Percentiles rank a stretch among this genome's conserved stretches.
These are phyloP conservation scores for Escallonia rubra DNA, from an alignment of 129 eudicot species.

Conservation along the genomic window DNA sequence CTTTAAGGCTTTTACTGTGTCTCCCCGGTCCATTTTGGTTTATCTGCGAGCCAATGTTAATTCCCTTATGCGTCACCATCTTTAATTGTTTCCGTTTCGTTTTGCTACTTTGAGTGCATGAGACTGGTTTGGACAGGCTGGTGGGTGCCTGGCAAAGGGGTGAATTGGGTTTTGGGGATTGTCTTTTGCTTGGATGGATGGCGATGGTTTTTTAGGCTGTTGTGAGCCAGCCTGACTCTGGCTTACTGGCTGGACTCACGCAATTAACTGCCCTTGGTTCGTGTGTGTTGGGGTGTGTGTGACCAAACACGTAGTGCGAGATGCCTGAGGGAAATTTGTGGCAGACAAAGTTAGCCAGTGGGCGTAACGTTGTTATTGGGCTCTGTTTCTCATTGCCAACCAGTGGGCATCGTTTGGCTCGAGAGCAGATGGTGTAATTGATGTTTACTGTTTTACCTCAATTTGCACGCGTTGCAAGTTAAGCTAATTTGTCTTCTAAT, in stretches of 20 bases:
- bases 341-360: background rate
- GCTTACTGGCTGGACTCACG: slow-evolving; percentile 25
- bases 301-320: too few relatives aligned
- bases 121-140: slow-evolving; percentile 21
- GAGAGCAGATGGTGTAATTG: background rate
- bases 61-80: background rate
- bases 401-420: background rate
- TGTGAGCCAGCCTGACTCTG: background rate
- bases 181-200: slow-evolving; percentile 9
- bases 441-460: too few relatives aligned
- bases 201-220: slow-evolving; percentile 9
- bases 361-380: background rate
- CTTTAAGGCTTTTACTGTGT: background rate
- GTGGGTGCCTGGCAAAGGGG: slow-evolving; percentile 2
- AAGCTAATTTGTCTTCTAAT: too few relatives aligned
- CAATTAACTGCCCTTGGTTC: slow-evolving; percentile 16
- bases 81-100: slow-evolving; percentile 2
- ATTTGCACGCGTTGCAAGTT: too few relatives aligned
- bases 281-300: background rate
- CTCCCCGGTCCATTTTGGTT: too few relatives aligned
- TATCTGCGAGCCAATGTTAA: too few relatives aligned
- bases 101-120: slow-evolving; percentile 12
- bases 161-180: slow-evolving; percentile 7
- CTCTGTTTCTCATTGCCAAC: background rate
- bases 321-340: too few relatives aligned